A percentile compares a stretch with the other conserved stretches of the same genome.
Conservation (phyloP, 805 yeast species). For the Candida stauntonica region DNA sequence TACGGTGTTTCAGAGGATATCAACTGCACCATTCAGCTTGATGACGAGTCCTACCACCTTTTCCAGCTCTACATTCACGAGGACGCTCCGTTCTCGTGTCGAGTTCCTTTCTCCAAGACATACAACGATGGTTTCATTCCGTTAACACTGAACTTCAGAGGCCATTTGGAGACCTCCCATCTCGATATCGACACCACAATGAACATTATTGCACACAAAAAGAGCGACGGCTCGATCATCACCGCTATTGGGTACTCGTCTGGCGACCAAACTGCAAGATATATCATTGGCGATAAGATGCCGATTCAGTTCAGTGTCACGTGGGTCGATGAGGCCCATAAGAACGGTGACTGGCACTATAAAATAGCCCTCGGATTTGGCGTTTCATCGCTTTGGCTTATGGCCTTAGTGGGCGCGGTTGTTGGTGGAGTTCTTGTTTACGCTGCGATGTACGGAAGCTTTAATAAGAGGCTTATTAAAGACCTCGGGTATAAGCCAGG, state of each 20-base stretch:
- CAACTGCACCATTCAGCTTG: constrained; percentile 56
- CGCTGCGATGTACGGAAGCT: constrained; percentile 15
- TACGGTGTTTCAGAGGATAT: constrained; percentile 47
- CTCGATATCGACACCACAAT: constrained; percentile 58
- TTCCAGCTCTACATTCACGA: constrained; percentile 75
- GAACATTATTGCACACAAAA: constrained; percentile 45
- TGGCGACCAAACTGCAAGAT: constrained; percentile 50
- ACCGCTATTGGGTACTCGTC: constrained; percentile 52
- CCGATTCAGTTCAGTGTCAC: constrained; percentile 53
- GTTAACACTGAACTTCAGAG: constrained; percentile 58
- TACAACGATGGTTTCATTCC: constrained; percentile 45
- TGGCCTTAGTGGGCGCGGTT: constrained; percentile 3
- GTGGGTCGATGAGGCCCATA: constrained; percentile 40
- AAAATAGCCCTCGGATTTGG: constrained; percentile 11
- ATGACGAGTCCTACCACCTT: constrained; percentile 64
- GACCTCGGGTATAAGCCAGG: constrained; percentile 21
- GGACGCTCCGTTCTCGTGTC: constrained; percentile 71
- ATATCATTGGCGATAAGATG: constrained; percentile 61
- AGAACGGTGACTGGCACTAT: constrained; percentile 7
- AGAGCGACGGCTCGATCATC: constrained; percentile 35
- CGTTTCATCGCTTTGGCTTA: background rate
- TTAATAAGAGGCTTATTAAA: constrained; percentile 18
- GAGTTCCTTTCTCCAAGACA: constrained; percentile 43
- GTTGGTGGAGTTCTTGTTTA: constrained; percentile 11
- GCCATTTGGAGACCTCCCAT: constrained; percentile 62